phyloP scores from a whole-genome alignment of 495 filamentous ascomycete species.

The Lepraria neglecta region DNA sequence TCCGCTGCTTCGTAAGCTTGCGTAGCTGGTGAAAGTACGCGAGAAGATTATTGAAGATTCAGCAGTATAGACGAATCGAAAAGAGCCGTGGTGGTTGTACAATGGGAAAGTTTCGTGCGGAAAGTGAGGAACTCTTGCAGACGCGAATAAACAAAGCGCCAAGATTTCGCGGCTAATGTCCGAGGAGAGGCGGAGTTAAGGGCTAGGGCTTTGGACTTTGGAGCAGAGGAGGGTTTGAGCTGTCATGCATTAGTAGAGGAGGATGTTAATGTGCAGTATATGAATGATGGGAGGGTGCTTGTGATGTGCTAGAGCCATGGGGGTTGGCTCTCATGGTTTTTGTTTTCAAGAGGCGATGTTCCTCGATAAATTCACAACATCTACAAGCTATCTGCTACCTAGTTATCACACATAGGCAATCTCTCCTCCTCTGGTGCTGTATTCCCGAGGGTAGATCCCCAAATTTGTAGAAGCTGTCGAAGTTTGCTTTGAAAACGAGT shows the following conservation, averaged over 20 bases:
- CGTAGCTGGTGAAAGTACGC: too few species aligned
- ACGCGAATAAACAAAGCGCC: neutral
- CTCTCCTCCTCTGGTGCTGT: neutral
- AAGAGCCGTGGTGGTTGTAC: too few species aligned
- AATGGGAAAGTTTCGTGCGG: neutral
- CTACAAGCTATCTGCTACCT: neutral
- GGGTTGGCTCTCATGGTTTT: neutral
- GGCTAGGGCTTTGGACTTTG: neutral
- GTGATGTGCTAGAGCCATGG: too few species aligned
- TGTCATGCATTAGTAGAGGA: too few species aligned
- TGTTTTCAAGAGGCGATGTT: too few species aligned
- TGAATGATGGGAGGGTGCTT: too few species aligned
- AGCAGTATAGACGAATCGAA: too few species aligned
- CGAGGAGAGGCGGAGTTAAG: neutral
- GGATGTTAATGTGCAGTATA: too few species aligned
- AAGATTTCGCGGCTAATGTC: conserved; percentile 1
- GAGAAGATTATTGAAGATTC: too few species aligned
- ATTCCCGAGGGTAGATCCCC: neutral
- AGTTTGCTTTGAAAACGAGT: too few species aligned
- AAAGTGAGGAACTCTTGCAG: neutral
- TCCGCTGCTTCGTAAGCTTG: too few species aligned
- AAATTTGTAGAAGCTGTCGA: neutral
- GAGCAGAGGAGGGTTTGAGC: too few species aligned
- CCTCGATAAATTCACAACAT: neutral
- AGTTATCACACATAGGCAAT: neutral